phyloP scores from a whole-genome alignment of 2,329 filamentous ascomycete species.

The Chaetothyriales sp. region DNA sequence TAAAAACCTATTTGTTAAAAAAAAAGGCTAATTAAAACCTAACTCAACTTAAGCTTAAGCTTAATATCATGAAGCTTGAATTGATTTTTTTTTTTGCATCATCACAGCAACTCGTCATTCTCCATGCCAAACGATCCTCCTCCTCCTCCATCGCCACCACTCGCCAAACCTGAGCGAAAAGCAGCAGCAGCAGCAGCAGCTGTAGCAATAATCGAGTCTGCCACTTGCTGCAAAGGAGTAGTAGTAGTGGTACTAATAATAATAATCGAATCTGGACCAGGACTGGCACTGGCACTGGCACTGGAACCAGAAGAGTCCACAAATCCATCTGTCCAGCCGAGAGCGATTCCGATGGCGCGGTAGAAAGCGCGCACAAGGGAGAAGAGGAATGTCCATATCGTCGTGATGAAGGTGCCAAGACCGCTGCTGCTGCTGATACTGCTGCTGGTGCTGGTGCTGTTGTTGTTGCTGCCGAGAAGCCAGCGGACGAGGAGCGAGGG shows the following conservation, averaged over 20 bases:
- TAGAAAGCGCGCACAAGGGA: constrained; percentile 8
- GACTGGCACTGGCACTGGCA: too few relatives aligned
- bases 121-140: constrained; percentile 9
- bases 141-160: neutral
- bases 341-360: constrained; percentile 9
- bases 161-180: too few relatives aligned
- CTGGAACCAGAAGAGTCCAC: too few relatives aligned
- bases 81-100: neutral
- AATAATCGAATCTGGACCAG: constrained; percentile 17
- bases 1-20: too few relatives aligned
- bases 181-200: neutral
- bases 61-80: too few relatives aligned
- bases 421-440: neutral
- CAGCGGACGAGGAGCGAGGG: constrained; percentile 39
- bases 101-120: constrained; percentile 18
- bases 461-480: constrained; percentile 11
- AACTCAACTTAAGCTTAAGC: too few relatives aligned
- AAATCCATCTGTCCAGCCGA: constrained; percentile 30
- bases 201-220: constrained; percentile 2
- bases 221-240: constrained; percentile 1
- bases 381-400: constrained; percentile 1
- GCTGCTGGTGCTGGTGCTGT: neutral
- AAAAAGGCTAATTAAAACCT: too few relatives aligned
- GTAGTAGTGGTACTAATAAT: neutral
- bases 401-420: neutral